These are phyloP conservation scores for Gossypium lobatum DNA, from an alignment of 441 rosid genomes.

Conservation along the genomic window DNA sequence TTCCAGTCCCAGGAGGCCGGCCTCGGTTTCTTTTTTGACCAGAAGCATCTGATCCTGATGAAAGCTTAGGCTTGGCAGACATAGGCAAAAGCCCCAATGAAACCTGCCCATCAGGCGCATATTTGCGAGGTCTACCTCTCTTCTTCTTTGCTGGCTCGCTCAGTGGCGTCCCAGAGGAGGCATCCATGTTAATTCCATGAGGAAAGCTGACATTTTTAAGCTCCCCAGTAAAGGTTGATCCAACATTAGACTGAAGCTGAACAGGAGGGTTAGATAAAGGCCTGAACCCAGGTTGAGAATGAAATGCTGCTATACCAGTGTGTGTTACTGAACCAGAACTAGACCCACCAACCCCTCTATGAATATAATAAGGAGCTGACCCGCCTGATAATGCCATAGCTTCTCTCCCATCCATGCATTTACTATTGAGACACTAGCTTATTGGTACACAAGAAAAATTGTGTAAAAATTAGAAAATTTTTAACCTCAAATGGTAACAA, in stretches of 20 bases:
- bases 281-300: constrained; percentile 59
- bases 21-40: constrained; percentile 65
- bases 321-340: constrained; percentile 57
- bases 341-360: constrained; percentile 55
- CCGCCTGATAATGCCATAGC: constrained; percentile 85
- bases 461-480: constrained; percentile 1
- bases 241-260: constrained; percentile 48
- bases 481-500: constrained; percentile 17
- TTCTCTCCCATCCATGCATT: constrained; percentile 99
- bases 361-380: constrained; percentile 73
- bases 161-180: constrained; percentile 43
- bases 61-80: constrained; percentile 44
- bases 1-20: constrained; percentile 92
- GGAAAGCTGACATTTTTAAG: constrained; percentile 50
- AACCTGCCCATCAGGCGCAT: constrained; percentile 41
- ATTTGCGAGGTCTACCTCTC: constrained; percentile 81
- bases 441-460: constrained; percentile 3
- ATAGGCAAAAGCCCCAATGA: constrained; percentile 78
- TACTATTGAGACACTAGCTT: constrained; percentile 25
- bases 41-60: constrained; percentile 49
- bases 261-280: constrained; percentile 42
- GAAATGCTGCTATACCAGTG: constrained; percentile 38
- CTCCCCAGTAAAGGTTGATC: constrained; percentile 49
- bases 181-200: constrained; percentile 51
- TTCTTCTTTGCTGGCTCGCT: constrained; percentile 79